Evolutionary conservation across 345 rosid genomes (phyloP), one percentile per base, ranked within the genome.

Genomic region (Eucalyptus grandis): DNA sequence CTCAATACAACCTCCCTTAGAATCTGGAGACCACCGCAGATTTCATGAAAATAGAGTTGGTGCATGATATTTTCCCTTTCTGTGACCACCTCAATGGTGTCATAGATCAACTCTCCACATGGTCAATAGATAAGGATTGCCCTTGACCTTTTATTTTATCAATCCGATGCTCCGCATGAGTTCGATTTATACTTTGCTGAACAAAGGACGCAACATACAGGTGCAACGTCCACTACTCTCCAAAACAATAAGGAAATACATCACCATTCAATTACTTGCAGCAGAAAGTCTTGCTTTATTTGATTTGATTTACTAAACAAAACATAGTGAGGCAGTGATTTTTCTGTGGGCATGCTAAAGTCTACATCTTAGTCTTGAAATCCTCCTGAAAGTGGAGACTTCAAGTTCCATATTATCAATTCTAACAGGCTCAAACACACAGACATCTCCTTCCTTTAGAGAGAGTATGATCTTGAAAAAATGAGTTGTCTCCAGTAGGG

Each of bases 181-280:
- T 67, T 67, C 3, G 11, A 67, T 67, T 67, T 31, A 67, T 67
- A 15, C 77, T 30, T 7, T 65, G 37, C 0, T 3, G 19, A 65
- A n/a, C 14, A 49, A 67, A 31, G n/a, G 19, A 62, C 17, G 9
- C 34, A 62, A 62, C 4, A 13, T 60, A 31, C 69, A 62, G 34
- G 14, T 30, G 34, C 5, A 30, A 65, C 1, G 3, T 30, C 3
- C 17, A 15, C 37, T 65, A 1, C 4, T 27, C 31, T 1, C 3
- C 8, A 60, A 60, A 60, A 60, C 0, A 27, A 26, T 5, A 0
- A 60, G 67, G 67, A 60, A 60, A 12, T 12, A 60, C 31, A 26
- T 12, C 2, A 5, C 67, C 15, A 27, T 60, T 27, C 1, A 11
- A 5, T 60, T 27, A 27, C 14, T 60, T 60, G 67, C 67, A 12